A percentile compares a stretch with the other conserved stretches of the same genome.
These are phyloP conservation scores for Medicago ruthenica DNA, from an alignment of 306 rosid species.

Conservation along the genomic window DNA sequence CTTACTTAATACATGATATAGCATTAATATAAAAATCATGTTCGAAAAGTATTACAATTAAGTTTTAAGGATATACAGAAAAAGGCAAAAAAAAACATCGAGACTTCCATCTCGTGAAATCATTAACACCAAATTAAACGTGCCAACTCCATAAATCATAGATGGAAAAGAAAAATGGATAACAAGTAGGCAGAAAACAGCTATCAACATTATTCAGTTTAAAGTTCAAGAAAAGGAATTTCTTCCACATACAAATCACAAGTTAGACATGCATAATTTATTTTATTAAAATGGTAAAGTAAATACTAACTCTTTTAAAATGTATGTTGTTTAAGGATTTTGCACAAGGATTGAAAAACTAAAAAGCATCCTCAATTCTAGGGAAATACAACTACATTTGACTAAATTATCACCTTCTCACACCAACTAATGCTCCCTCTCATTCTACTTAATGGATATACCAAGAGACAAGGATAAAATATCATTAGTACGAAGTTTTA, in stretches of 20 bases:
- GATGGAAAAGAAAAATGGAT: conserved; percentile 10
- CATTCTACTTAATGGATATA: too few relatives aligned
- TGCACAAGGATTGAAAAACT: conserved; percentile 20
- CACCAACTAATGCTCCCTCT: too few relatives aligned
- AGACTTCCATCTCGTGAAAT: conserved; percentile 25
- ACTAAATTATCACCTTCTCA: too few relatives aligned
- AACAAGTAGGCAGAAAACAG: neutral
- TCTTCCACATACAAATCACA: too few relatives aligned
- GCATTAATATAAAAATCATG: conserved; percentile 4
- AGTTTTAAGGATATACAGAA: neutral
- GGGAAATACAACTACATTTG: too few relatives aligned
- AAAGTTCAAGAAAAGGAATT: conserved; percentile 8
- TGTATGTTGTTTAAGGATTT: neutral
- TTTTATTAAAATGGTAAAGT: too few relatives aligned
- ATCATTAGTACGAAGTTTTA: too few relatives aligned
- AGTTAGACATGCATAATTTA: too few relatives aligned
- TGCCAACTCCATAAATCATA: neutral
- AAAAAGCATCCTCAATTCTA: neutral
- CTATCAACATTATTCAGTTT: neutral
- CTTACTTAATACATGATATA: conserved; percentile 44
- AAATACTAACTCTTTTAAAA: conserved; percentile 21
- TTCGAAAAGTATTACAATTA: conserved; percentile 5
- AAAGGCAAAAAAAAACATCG: conserved; percentile 4
- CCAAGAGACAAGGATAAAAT: too few relatives aligned
- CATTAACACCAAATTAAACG: conserved; percentile 27